Conservation (phyloP, 371 early-diverging fungal species). For the Mortierella sp. region DNA sequence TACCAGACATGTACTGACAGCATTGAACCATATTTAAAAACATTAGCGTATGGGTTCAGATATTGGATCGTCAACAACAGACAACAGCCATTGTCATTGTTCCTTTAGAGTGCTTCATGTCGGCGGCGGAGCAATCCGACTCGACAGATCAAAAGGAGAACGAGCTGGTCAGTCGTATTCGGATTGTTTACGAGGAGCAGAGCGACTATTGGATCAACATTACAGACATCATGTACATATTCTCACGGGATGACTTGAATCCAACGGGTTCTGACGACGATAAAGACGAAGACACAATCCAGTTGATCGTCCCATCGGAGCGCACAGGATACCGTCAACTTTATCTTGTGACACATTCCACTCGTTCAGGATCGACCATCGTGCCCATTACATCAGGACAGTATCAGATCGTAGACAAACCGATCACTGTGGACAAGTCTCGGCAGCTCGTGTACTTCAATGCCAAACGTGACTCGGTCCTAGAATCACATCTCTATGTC, state of each 20-base stretch:
- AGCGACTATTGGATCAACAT: slow-evolving; percentile 74
- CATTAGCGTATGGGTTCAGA: slow-evolving; percentile 74
- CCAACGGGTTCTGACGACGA: background rate
- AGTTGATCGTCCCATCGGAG: slow-evolving; percentile 75
- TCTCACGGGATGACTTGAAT: slow-evolving; percentile 30
- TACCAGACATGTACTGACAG: background rate
- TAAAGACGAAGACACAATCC: slow-evolving; percentile 20
- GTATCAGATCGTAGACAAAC: slow-evolving; percentile 71
- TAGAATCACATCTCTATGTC: slow-evolving; percentile 79
- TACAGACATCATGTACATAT: slow-evolving; percentile 65
- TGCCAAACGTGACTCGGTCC: slow-evolving; percentile 72
- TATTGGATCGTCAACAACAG: slow-evolving; percentile 74
- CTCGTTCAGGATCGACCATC: slow-evolving; percentile 24
- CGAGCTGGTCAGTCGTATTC: slow-evolving; percentile 48
- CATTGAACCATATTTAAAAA: too few relatives aligned
- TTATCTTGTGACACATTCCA: slow-evolving; percentile 58
- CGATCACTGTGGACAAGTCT: slow-evolving; percentile 70
- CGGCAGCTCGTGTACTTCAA: slow-evolving; percentile 74
- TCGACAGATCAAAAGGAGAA: slow-evolving; percentile 28
- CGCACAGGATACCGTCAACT: slow-evolving; percentile 76
- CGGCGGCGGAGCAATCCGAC: slow-evolving; percentile 46
- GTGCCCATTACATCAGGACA: slow-evolving; percentile 57
- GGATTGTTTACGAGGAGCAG: slow-evolving; percentile 71
- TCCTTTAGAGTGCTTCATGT: slow-evolving; percentile 59
- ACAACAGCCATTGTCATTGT: slow-evolving; percentile 63